These are phyloP conservation scores for Pulicaria dysenterica DNA, from an alignment of 129 eudicot genomes.

Conservation along the genomic window DNA sequence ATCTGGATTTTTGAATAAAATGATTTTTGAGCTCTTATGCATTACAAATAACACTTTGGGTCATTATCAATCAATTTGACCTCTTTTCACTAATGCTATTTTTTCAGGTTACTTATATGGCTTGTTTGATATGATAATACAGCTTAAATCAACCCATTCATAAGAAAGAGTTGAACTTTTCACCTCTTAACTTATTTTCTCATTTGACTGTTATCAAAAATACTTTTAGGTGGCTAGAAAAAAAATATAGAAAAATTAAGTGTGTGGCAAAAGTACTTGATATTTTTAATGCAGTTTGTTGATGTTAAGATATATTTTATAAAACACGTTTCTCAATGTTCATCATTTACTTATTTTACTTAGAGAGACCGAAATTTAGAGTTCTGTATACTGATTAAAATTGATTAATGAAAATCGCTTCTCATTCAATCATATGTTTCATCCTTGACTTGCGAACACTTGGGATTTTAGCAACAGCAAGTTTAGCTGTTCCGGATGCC, in stretches of 20 bases:
- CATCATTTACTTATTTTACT: not conserved
- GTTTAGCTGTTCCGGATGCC: conserved; percentile 92
- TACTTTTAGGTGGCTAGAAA: no score
- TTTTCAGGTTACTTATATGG: not conserved
- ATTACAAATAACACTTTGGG: not conserved
- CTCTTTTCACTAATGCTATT: not conserved
- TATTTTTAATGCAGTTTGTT: not conserved
- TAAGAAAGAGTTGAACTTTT: not conserved
- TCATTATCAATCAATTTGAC: not conserved
- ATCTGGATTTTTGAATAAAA: not conserved
- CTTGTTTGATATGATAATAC: not conserved
- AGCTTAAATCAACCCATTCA: not conserved
- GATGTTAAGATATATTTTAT: not conserved
- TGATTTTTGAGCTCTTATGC: not conserved
- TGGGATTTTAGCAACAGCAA: conserved; percentile 65
- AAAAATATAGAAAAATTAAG: no score
- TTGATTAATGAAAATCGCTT: not conserved
- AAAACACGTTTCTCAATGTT: not conserved
- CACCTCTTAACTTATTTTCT: not conserved
- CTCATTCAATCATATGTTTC: conserved; percentile 21
- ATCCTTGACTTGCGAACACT: conserved; percentile 81
- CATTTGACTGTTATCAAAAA: no score
- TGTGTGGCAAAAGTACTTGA: no score
- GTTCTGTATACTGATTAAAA: conserved; percentile 9
- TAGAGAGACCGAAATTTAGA: conserved; percentile 14